Evolutionary conservation across 1,139 yeast genomes (phyloP).

Genomic region (Taphrina betulina): DNA sequence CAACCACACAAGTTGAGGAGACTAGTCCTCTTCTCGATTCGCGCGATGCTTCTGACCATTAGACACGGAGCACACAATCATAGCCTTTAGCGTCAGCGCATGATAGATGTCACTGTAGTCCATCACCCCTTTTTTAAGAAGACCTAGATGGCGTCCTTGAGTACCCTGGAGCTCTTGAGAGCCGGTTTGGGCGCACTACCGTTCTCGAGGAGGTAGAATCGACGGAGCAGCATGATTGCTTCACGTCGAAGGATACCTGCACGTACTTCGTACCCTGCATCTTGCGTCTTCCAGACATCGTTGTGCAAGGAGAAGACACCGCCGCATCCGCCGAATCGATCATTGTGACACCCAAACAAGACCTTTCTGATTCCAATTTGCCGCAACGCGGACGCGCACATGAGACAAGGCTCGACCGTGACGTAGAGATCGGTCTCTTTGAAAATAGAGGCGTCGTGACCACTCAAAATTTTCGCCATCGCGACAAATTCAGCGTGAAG

Average conservation of each 20-base stretch:
- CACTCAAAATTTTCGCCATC: constrained; percentile 54
- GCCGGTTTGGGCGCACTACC: constrained; percentile 77
- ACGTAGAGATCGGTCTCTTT: constrained; percentile 68
- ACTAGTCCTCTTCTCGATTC: no score
- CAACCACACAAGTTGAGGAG: no score
- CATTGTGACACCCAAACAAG: constrained; percentile 89
- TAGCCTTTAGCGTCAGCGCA: not conserved
- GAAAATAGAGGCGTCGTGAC: constrained; percentile 47
- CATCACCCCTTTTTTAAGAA: not conserved
- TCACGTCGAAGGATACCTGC: constrained; percentile 83
- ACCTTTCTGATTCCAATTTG: constrained; percentile 74
- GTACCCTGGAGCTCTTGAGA: constrained; percentile 68
- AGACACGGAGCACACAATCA: not conserved
- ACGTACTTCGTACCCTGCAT: constrained; percentile 54
- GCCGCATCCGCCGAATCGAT: constrained; percentile 95
- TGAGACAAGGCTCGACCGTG: constrained; percentile 96
- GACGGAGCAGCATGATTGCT: constrained; percentile 74
- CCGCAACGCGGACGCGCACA: constrained; percentile 92
- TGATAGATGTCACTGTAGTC: no score
- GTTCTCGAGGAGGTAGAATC: constrained; percentile 54
- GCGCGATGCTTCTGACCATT: not conserved
- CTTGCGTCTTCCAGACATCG: constrained; percentile 34
- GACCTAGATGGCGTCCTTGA: constrained; percentile 56
- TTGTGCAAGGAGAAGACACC: constrained; percentile 66
- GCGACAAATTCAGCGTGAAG: constrained; percentile 92